Conservation (phyloP, 2,329 filamentous ascomycete genomes). For the Exophiala sideris region DNA sequence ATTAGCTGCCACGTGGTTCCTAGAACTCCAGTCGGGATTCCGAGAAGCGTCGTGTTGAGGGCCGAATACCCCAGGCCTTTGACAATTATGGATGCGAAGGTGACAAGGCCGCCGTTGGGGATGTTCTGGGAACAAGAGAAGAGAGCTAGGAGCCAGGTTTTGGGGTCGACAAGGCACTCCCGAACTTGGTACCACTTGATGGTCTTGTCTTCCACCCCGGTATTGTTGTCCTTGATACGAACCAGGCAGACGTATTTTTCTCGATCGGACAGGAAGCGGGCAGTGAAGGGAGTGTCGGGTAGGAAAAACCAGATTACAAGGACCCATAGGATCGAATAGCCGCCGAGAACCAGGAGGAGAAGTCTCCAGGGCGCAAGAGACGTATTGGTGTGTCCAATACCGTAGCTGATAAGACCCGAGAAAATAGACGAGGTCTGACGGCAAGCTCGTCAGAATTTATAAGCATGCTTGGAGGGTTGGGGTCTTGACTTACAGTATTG, state of each 20-base stretch:
- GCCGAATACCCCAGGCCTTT: constrained; percentile 28
- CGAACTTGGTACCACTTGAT: constrained; percentile 47
- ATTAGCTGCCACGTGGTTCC: constrained; percentile 30
- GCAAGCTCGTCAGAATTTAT: too few relatives aligned
- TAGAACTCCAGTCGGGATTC: constrained; percentile 32
- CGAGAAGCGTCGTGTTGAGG: constrained; percentile 29
- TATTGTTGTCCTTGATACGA: constrained; percentile 46
- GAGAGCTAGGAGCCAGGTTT: constrained; percentile 35
- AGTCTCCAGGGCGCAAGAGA: constrained; percentile 24
- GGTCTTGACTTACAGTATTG: background rate
- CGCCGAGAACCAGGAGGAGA: constrained; percentile 47
- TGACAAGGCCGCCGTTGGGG: constrained; percentile 32
- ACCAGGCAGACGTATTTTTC: constrained; percentile 39
- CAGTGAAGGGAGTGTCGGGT: constrained; percentile 40
- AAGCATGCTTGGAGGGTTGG: background rate
- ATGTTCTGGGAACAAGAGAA: constrained; percentile 28
- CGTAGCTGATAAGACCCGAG: constrained; percentile 34
- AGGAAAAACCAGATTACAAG: constrained; percentile 38
- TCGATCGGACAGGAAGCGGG: constrained; percentile 33
- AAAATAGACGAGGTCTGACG: constrained; percentile 33
- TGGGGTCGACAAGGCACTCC: constrained; percentile 45
- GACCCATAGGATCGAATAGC: constrained; percentile 40
- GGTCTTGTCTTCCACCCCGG: constrained; percentile 50
- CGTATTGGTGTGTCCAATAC: constrained; percentile 35
- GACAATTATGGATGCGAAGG: constrained; percentile 32